Evolutionary conservation across 129 eudicot genomes (phyloP).

Genomic region (Deinandra increscens): DNA sequence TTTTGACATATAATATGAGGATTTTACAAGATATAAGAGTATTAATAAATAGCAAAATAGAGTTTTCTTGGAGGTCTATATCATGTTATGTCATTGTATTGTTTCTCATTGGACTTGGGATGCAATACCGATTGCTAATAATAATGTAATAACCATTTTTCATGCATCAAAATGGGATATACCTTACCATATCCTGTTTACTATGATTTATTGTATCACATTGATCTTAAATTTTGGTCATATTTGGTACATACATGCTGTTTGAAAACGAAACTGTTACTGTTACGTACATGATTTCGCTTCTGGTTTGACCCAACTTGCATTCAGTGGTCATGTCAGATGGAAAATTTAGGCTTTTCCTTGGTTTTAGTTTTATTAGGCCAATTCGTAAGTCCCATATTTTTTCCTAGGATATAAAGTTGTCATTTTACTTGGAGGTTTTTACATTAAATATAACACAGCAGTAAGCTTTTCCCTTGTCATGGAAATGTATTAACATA

Average conservation of each 20-base stretch:
- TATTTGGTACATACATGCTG: neutral
- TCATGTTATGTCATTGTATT: neutral
- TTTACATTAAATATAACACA: neutral
- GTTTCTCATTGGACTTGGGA: neutral
- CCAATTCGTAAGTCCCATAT: neutral
- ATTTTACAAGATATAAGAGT: neutral
- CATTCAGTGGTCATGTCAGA: neutral
- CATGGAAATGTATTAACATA: conserved; percentile 12
- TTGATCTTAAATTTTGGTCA: neutral
- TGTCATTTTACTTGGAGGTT: conserved; percentile 14
- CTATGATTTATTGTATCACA: neutral
- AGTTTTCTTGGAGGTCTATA: neutral
- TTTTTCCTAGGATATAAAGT: conserved; percentile 6
- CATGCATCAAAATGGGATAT: neutral
- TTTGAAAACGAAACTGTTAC: too few relatives aligned
- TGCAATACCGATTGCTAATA: neutral
- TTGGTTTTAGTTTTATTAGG: neutral
- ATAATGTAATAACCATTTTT: neutral
- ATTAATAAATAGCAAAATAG: neutral
- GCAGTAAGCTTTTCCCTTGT: neutral
- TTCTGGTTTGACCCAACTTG: neutral
- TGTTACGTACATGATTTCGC: neutral
- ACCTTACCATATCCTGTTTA: neutral
- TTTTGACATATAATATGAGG: neutral
- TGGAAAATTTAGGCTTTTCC: neutral